A percentile compares a stretch with the other conserved stretches of the same genome.
Evolutionary conservation across 2,329 filamentous ascomycete genomes (phyloP).

Genomic region (Furcasterigmium furcatum): DNA sequence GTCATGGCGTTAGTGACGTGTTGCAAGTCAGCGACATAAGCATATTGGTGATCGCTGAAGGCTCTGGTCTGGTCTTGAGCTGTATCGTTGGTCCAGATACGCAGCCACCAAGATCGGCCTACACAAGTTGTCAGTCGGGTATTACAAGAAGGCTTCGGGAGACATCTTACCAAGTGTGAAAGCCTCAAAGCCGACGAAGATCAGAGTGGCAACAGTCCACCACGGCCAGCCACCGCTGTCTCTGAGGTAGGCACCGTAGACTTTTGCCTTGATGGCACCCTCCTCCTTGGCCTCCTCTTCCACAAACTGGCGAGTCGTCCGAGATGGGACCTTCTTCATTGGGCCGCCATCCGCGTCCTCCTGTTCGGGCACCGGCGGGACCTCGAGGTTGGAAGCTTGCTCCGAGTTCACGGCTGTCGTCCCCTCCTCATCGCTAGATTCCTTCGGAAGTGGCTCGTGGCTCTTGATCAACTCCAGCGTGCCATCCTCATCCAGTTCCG

Average conservation of each 20-base stretch:
- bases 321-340: constrained; percentile 47
- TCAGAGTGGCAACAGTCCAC: constrained; percentile 51
- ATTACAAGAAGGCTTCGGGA: not conserved
- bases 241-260: constrained; percentile 67
- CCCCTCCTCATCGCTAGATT: not conserved
- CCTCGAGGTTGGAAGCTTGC: constrained; percentile 33
- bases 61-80: constrained; percentile 23
- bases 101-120: constrained; percentile 61
- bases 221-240: constrained; percentile 61
- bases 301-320: constrained; percentile 65
- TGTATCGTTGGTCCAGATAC: constrained; percentile 55
- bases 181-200: constrained; percentile 53
- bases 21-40: constrained; percentile 4
- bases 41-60: constrained; percentile 11
- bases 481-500: constrained; percentile 59
- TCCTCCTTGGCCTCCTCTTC: constrained; percentile 72
- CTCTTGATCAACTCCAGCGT: constrained; percentile 54
- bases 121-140: constrained; percentile 5
- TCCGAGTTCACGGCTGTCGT: constrained; percentile 54
- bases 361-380: constrained; percentile 22
- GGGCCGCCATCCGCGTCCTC: constrained; percentile 33
- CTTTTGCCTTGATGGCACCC: constrained; percentile 62
- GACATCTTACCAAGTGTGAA: constrained; percentile 47
- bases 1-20: not conserved
- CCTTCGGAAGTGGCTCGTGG: constrained; percentile 36